Evolutionary conservation across 345 rosid species (phyloP), one percentile per base, ranked within the genome.

Genomic region (Schrenkiella parvula): DNA sequence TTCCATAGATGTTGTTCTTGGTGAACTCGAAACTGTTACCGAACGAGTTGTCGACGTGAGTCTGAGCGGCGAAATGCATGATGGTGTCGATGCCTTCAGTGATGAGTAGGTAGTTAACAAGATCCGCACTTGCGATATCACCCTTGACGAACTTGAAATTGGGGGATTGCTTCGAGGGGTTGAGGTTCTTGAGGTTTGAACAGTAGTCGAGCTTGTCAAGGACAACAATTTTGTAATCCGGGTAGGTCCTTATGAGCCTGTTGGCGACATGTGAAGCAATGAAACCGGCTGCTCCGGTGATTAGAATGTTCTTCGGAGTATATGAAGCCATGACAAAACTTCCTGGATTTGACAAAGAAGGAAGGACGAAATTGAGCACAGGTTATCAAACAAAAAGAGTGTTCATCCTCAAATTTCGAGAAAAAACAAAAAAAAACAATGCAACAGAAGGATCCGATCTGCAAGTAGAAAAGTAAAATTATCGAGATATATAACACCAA

Each of bases 11-110:
- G 58, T 87, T 90, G 81, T 86, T 88, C 83, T 86, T 88, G 53
- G 96, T 90, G 42, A 90, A 88, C 89, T 90, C 91, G 53, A 90
- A 88, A 76, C 88, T 86, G 84, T 90, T 90, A 7, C 96, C 96
- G 41, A 90, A 90, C 8, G 93, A 88, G 74, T 88, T 90, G 77
- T 90, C 96, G 0, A 86, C 93, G 34, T 88, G 93, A 13, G 93
- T 90, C 75, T 90, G 91, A 8, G 96, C 93, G 3, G 93, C 96
- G 68, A 89, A 89, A 72, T 89, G 96, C 96, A 89, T 90, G 41
- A 90, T 90, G 4, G 96, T 89, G 81, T 89, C 96, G 5, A 89
- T 89, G 34, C 84, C 78, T 75, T 89, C 96, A 0, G 96, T 86
- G 78, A 89, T 84, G 66, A 88, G 93, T 6, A 90, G 87, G 82